phyloP scores from a whole-genome alignment of 805 yeast species.

The Saturnispora besseyi region DNA sequence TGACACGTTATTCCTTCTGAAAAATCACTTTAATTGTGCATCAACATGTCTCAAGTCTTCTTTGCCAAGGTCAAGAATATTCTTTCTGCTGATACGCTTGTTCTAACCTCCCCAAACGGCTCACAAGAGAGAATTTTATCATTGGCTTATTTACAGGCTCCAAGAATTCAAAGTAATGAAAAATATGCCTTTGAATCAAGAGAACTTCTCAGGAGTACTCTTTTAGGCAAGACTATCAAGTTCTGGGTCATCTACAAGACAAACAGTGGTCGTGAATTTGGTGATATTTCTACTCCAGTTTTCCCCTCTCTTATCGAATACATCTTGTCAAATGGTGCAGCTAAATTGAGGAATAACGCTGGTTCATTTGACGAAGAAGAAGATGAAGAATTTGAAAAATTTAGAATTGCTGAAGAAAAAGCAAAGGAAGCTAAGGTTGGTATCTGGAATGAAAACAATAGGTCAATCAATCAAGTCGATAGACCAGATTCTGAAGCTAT shows the following conservation, averaged over 20 bases:
- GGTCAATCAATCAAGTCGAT: conserved; percentile 20
- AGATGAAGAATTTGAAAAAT: conserved; percentile 31
- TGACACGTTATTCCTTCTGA: background rate
- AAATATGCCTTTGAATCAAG: conserved; percentile 46
- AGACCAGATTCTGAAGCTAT: conserved; percentile 28
- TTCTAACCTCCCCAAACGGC: conserved; percentile 44
- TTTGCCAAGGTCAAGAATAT: conserved; percentile 63
- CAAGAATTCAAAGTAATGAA: conserved; percentile 38
- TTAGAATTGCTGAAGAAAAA: conserved; percentile 34
- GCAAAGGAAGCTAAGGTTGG: conserved; percentile 49
- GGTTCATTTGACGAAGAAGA: conserved; percentile 31
- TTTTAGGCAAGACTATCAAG: conserved; percentile 57
- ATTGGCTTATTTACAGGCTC: conserved; percentile 56
- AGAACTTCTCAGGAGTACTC: conserved; percentile 50
- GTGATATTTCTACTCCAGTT: conserved; percentile 58
- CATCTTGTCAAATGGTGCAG: conserved; percentile 50
- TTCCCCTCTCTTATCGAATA: conserved; percentile 51
- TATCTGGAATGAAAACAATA: conserved; percentile 37
- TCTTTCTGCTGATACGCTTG: conserved; percentile 60
- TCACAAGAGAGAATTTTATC: conserved; percentile 55
- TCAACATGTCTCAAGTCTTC: conserved; percentile 25
- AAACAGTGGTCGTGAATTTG: conserved; percentile 55
- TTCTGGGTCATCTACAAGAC: conserved; percentile 49
- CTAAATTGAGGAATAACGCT: conserved; percentile 49
- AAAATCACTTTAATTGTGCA: background rate